These are phyloP conservation scores for Marchantia paleacea DNA, from an alignment of 225 moss, liverwort and hornwort genomes.

Conservation along the genomic window DNA sequence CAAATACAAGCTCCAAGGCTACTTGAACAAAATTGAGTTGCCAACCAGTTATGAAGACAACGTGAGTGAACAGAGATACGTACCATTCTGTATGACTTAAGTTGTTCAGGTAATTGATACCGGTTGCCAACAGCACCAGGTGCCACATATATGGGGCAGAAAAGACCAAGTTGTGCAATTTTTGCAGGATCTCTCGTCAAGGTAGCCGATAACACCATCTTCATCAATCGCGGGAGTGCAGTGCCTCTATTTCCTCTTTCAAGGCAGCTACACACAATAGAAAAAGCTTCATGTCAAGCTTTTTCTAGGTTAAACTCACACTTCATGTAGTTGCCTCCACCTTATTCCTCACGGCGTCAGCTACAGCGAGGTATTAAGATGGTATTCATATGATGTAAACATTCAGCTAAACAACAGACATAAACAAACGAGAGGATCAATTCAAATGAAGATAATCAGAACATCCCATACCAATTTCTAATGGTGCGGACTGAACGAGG, in stretches of 20 bases:
- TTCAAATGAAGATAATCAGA: too few species aligned
- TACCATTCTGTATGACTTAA: conserved; percentile 80
- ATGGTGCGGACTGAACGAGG: conserved; percentile 53
- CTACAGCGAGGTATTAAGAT: too few species aligned
- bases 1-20: too few species aligned
- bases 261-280: conserved; percentile 47
- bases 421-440: too few species aligned
- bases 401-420: too few species aligned
- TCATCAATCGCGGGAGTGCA: conserved; percentile 74
- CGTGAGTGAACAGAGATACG: background rate
- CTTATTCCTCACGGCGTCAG: background rate
- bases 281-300: background rate
- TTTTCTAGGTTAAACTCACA: background rate
- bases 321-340: background rate
- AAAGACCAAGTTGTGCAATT: conserved; percentile 84
- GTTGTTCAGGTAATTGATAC: conserved; percentile 85
- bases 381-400: too few species aligned
- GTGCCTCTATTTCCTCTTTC: conserved; percentile 82
- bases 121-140: conserved; percentile 69
- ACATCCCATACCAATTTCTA: conserved; percentile 53
- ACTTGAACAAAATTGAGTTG: background rate
- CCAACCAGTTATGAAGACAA: too few species aligned
- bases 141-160: conserved; percentile 80
- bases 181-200: conserved; percentile 94
- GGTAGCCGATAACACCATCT: conserved; percentile 93